Evolutionary conservation across 768 basidiomycete genomes (phyloP), one percentile per base, ranked within the genome.

Genomic region (Mycena haematopus): DNA sequence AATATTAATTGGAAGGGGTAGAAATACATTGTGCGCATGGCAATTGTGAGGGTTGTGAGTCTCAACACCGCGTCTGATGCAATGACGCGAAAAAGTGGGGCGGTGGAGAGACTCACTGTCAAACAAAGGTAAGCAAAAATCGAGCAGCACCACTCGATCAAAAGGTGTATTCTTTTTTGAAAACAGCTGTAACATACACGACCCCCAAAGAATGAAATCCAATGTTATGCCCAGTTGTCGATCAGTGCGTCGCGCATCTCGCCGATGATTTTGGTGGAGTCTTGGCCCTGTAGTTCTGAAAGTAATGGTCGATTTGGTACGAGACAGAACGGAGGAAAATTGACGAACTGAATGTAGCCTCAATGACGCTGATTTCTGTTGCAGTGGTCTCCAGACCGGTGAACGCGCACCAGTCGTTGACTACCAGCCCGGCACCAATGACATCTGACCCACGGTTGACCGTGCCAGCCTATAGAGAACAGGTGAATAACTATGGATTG

Each of bases 361-460:
- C 97, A 70, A 99, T 97, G 40, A 99, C 96, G 70, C 91, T 93
- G 75, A 99, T 94, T 77, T 99, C 97, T 56, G 96, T 99, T 42
- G 97, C 97, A n/a, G 97, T 99, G 63, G 97, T 99, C 73, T 99
- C 97, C 29, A 97, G 83, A 36, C 97, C 97, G n/a, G 95, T 95
- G 78, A 99, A 99, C 11, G 97, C 97, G 79, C 93, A 94, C 97
- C 97, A 99, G 75, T 99, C 97, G 71, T 99, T 99, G 60, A 99
- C 97, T 58, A 99, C 95, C 35, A 99, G 83, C 31, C 97, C 97
- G 10, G 96, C 97, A 31, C 97, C 97, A 67, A 99, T 89, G 38
- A 99, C 95, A 71, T 99, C 97, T 50, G 95, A 97, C 70, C 97
- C 97, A 73, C 97, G 90, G 77, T 99, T 99, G 63, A 99, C 95